These are phyloP conservation scores for Lyophyllum atratum DNA, from an alignment of 768 basidiomycete species.

Conservation along the genomic window DNA sequence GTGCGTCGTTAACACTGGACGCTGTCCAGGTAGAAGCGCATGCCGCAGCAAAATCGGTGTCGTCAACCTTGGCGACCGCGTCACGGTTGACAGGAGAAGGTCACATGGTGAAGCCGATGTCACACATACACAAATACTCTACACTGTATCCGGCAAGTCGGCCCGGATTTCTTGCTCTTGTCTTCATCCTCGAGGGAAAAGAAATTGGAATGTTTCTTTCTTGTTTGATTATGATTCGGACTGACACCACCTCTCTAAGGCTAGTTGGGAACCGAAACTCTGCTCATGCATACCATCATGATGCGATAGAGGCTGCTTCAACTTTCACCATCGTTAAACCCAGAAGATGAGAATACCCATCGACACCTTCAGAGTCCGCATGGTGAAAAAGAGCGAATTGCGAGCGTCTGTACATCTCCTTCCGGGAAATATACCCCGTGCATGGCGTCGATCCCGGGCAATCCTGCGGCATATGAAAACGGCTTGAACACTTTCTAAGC, in stretches of 20 bases:
- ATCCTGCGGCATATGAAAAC: not conserved
- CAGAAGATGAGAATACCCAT: not conserved
- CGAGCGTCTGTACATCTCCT: not conserved
- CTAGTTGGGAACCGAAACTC: not conserved
- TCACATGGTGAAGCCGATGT: not conserved
- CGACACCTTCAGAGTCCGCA: not conserved
- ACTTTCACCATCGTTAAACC: not conserved
- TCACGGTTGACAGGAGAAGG: not conserved
- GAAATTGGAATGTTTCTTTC: too few species aligned
- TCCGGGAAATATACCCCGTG: not conserved
- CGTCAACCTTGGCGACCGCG: not conserved
- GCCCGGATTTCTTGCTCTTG: not conserved
- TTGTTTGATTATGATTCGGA: too few species aligned
- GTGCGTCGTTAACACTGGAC: not conserved
- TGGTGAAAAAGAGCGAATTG: not conserved
- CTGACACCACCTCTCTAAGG: not conserved
- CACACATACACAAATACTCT: not conserved
- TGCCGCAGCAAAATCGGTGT: conserved; percentile 2
- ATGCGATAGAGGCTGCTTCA: not conserved
- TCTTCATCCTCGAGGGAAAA: too few species aligned
- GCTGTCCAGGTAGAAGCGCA: not conserved
- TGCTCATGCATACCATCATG: not conserved
- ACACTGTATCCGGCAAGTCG: not conserved
- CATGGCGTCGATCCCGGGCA: not conserved
- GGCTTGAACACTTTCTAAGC: not conserved